phyloP scores from a whole-genome alignment of 2,329 filamentous ascomycete species.

The Amauroascus verrucosus region DNA sequence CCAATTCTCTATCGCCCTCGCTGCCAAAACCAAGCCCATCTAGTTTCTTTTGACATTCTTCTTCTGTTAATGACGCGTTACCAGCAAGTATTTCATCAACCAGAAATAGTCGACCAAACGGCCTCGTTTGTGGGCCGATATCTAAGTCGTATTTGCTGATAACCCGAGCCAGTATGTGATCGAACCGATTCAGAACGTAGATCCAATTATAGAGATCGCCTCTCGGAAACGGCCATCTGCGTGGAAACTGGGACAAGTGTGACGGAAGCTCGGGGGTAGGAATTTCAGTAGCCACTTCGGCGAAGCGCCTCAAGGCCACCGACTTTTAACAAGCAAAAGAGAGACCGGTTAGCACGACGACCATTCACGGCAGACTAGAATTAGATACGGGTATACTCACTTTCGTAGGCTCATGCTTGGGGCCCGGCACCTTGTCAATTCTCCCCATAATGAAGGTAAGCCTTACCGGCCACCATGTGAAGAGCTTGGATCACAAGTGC shows the following conservation, averaged over 20 bases:
- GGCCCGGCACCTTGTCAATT: conserved; percentile 44
- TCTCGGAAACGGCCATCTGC: conserved; percentile 86
- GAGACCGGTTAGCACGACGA: conserved; percentile 20
- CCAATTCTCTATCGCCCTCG: conserved; percentile 69
- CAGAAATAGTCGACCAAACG: conserved; percentile 48
- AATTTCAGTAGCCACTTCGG: conserved; percentile 56
- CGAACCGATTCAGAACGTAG: conserved; percentile 82
- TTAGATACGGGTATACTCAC: conserved; percentile 26
- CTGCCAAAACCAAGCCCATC: conserved; percentile 52
- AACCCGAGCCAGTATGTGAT: conserved; percentile 73
- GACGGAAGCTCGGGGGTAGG: conserved; percentile 67
- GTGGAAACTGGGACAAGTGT: conserved; percentile 69
- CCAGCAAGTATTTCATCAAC: conserved; percentile 44
- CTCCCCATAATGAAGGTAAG: conserved; percentile 38
- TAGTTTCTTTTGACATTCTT: conserved; percentile 46
- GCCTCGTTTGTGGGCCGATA: conserved; percentile 66
- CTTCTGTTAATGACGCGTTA: conserved; percentile 48
- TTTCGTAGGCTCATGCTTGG: conserved; percentile 44
- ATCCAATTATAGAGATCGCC: conserved; percentile 99
- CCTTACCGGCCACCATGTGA: conserved; percentile 35
- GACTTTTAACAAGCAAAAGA: conserved; percentile 49
- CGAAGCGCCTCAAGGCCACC: conserved; percentile 73
- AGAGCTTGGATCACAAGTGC: conserved; percentile 13
- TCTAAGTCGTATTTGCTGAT: conserved; percentile 69
- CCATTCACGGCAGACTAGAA: background rate